Evolutionary conservation across 176 grass and related monocot genomes (phyloP).

Genomic region (Rhynchospora pubera): DNA sequence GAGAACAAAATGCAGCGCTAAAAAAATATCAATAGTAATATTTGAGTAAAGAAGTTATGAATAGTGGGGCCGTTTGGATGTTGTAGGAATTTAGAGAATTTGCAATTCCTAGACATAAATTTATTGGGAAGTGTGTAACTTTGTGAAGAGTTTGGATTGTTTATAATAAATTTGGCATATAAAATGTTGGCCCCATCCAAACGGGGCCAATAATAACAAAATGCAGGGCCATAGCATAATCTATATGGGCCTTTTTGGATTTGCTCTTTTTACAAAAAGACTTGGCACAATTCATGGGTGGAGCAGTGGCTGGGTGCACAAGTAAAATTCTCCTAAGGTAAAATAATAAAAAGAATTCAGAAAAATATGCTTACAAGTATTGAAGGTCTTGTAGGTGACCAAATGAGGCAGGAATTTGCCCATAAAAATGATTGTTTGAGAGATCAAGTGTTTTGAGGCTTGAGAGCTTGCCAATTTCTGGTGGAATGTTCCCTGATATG

Average conservation of each 20-base stretch:
- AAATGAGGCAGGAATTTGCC: slow-evolving; percentile 51
- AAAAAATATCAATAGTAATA: not conserved
- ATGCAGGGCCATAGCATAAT: too few species aligned
- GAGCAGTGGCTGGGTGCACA: not conserved
- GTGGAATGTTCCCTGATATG: slow-evolving; percentile 64
- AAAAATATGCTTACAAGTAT: slow-evolving; percentile 58
- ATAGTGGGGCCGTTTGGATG: too few species aligned
- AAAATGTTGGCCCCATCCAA: too few species aligned
- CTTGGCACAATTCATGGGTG: not conserved
- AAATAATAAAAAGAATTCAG: not conserved
- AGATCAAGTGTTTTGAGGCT: slow-evolving; percentile 79
- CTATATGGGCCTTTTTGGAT: not conserved
- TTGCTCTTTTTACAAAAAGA: not conserved
- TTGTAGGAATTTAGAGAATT: too few species aligned
- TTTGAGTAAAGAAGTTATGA: not conserved
- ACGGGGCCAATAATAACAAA: too few species aligned
- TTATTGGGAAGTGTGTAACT: too few species aligned
- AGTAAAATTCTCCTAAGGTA: not conserved
- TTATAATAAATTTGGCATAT: too few species aligned
- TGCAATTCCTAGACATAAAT: too few species aligned
- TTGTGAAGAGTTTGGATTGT: too few species aligned
- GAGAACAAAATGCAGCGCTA: not conserved
- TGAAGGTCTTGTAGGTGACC: slow-evolving; percentile 68
- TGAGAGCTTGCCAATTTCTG: slow-evolving; percentile 62
- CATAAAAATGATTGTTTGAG: slow-evolving; percentile 63